Percentiles rank a stretch among this genome's conserved stretches.
Evolutionary conservation across 148 eudicot genomes (phyloP).

Genomic region (Spergularia marina): DNA sequence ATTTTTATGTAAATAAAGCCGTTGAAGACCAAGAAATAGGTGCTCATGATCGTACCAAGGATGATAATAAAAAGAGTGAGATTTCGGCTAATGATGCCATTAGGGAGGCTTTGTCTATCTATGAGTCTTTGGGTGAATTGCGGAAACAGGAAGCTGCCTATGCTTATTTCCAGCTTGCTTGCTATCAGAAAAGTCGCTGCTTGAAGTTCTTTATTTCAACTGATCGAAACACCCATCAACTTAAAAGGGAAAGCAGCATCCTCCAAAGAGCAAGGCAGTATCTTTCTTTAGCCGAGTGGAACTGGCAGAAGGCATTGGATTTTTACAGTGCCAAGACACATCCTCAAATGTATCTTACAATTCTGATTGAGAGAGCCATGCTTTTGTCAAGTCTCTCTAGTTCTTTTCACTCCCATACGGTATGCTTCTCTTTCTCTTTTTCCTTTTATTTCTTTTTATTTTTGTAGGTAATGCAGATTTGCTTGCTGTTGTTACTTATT

Average conservation of each 20-base stretch:
- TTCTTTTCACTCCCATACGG: slow-evolving; percentile 51
- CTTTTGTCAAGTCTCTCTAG: slow-evolving; percentile 54
- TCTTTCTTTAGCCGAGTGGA: slow-evolving; percentile 86
- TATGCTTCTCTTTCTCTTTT: slow-evolving; percentile 27
- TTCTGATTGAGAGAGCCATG: slow-evolving; percentile 61
- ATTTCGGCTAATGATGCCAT: slow-evolving; percentile 91
- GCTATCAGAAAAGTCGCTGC: slow-evolving; percentile 78
- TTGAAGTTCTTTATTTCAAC: slow-evolving; percentile 56
- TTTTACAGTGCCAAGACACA: slow-evolving; percentile 71
- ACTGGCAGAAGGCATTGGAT: slow-evolving; percentile 83
- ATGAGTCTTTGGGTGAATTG: slow-evolving; percentile 83
- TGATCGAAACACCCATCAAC: slow-evolving; percentile 35
- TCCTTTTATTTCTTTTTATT: not conserved
- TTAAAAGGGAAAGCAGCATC: slow-evolving; percentile 47
- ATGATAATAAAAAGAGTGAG: slow-evolving; percentile 55
- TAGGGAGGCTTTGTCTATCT: slow-evolving; percentile 72
- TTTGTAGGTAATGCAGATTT: too few species aligned
- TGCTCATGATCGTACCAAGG: slow-evolving; percentile 34
- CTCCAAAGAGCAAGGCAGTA: slow-evolving; percentile 76
- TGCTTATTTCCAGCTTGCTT: slow-evolving; percentile 88
- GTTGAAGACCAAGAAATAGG: slow-evolving; percentile 33
- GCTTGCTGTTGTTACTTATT: not conserved
- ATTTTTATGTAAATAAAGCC: slow-evolving; percentile 50
- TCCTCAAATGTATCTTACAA: slow-evolving; percentile 66
- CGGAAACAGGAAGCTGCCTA: slow-evolving; percentile 94